A percentile compares a stretch with the other conserved stretches of the same genome.
phyloP scores from a whole-genome alignment of 2,329 filamentous ascomycete genomes.

The Mycogone perniciosa region DNA sequence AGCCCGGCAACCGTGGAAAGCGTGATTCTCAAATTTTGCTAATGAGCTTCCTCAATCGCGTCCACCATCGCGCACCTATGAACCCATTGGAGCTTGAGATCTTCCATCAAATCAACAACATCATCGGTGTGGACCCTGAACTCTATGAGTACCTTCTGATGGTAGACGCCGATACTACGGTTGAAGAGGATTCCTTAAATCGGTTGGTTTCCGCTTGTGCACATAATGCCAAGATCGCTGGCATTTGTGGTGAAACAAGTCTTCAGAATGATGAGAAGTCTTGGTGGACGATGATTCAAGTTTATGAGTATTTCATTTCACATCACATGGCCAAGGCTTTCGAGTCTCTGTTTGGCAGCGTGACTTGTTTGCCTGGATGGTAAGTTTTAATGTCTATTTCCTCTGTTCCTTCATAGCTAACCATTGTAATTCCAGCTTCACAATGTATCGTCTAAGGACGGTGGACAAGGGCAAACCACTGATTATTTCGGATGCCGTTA shows the following conservation, averaged over 20 bases:
- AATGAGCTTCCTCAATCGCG: conserved; percentile 96
- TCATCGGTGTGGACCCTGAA: conserved; percentile 95
- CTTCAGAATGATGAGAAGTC: conserved; percentile 90
- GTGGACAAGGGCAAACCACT: conserved; percentile 90
- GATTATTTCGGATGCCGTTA: conserved; percentile 84
- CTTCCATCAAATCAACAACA: conserved; percentile 99
- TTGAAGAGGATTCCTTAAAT: conserved; percentile 86
- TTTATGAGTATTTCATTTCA: conserved; percentile 99
- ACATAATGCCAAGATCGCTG: conserved; percentile 91
- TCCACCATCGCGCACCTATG: conserved; percentile 92
- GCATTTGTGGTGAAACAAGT: conserved; percentile 95
- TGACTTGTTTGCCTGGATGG: conserved; percentile 98
- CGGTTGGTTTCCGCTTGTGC: conserved; percentile 86
- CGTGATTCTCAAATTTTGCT: conserved; percentile 94
- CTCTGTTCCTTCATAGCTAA: neutral
- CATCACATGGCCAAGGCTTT: conserved; percentile 96
- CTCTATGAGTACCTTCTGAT: conserved; percentile 96
- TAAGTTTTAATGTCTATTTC: conserved; percentile 46
- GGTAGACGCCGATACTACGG: conserved; percentile 96
- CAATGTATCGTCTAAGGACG: conserved; percentile 95
- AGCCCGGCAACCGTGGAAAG: conserved; percentile 97
- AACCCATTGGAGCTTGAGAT: conserved; percentile 93
- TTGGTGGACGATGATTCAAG: conserved; percentile 99
- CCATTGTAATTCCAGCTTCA: conserved; percentile 61
- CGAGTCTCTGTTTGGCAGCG: conserved; percentile 93